Percentiles rank a stretch among this genome's conserved stretches.
Evolutionary conservation across 495 filamentous ascomycete species (phyloP).

Genomic region (Clavariopsis aquatica): DNA sequence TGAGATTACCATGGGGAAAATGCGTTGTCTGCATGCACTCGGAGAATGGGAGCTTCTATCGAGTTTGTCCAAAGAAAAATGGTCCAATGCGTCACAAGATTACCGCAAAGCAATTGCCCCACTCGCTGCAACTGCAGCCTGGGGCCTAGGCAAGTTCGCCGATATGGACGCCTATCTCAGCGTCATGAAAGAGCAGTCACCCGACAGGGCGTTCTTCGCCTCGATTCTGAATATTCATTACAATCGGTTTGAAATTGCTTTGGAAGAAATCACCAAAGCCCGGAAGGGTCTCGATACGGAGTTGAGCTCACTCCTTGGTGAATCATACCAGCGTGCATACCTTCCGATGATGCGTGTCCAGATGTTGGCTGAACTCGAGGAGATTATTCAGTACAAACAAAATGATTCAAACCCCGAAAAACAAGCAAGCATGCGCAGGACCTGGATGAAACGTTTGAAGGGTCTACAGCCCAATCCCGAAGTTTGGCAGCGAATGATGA

Average conservation of each 20-base stretch:
- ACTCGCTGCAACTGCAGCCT: constrained; percentile 92
- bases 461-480: constrained; percentile 97
- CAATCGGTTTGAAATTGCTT: constrained; percentile 88
- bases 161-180: constrained; percentile 94
- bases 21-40: constrained; percentile 95
- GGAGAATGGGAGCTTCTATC: constrained; percentile 96
- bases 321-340: constrained; percentile 96
- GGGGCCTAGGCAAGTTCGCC: constrained; percentile 95
- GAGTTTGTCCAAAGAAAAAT: constrained; percentile 84
- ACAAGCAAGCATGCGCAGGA: constrained; percentile 84
- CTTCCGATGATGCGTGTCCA: constrained; percentile 94
- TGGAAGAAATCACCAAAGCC: constrained; percentile 81
- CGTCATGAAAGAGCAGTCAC: constrained; percentile 89
- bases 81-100: constrained; percentile 80
- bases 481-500: constrained; percentile 97
- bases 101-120: constrained; percentile 86
- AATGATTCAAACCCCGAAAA: constrained; percentile 73
- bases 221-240: constrained; percentile 91
- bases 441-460: constrained; percentile 92
- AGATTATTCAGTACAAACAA: constrained; percentile 97
- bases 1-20: constrained; percentile 97
- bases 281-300: constrained; percentile 93
- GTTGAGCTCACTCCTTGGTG: constrained; percentile 87
- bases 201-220: constrained; percentile 95
- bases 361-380: constrained; percentile 97